phyloP scores from a whole-genome alignment of 2,329 filamentous ascomycete species.

The Cadophora gregata region DNA sequence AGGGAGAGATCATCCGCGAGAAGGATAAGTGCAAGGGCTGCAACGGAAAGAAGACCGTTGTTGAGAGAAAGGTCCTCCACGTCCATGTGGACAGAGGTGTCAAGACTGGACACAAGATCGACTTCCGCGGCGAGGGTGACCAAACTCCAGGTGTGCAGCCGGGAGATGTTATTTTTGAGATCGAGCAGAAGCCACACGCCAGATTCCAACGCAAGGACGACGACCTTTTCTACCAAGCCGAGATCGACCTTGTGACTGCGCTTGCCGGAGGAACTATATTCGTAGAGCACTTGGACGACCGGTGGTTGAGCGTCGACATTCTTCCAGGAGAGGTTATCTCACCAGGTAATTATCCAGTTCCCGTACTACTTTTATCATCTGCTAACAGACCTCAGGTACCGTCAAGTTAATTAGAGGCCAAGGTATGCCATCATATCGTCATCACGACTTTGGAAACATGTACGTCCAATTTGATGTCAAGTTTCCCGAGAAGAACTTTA shows the following conservation, averaged over 20 bases:
- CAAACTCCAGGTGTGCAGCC: conserved; percentile 92
- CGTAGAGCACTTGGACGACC: conserved; percentile 95
- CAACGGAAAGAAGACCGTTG: conserved; percentile 95
- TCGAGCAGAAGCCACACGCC: conserved; percentile 97
- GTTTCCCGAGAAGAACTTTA: conserved; percentile 84
- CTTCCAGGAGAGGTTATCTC: conserved; percentile 93
- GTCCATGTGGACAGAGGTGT: conserved; percentile 97
- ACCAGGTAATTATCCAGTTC: conserved; percentile 68
- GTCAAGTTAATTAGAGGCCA: conserved; percentile 95
- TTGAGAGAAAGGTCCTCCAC: conserved; percentile 97
- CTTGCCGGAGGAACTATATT: conserved; percentile 89
- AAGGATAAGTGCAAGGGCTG: conserved; percentile 98
- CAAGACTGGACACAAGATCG: conserved; percentile 91
- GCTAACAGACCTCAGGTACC: conserved; percentile 62
- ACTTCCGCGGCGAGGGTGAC: conserved; percentile 96
- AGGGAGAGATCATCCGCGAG: conserved; percentile 95
- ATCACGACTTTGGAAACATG: conserved; percentile 94
- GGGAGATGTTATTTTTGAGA: conserved; percentile 97
- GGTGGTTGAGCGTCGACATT: conserved; percentile 94
- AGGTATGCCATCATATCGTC: conserved; percentile 95
- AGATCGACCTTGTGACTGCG: conserved; percentile 95
- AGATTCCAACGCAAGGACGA: conserved; percentile 97
- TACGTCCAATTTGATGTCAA: conserved; percentile 98
- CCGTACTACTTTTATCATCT: conserved; percentile 32
- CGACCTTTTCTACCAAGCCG: conserved; percentile 91